phyloP scores from a whole-genome alignment of 176 grass and related monocot genomes.

The Hsuehochloa calcarea region DNA sequence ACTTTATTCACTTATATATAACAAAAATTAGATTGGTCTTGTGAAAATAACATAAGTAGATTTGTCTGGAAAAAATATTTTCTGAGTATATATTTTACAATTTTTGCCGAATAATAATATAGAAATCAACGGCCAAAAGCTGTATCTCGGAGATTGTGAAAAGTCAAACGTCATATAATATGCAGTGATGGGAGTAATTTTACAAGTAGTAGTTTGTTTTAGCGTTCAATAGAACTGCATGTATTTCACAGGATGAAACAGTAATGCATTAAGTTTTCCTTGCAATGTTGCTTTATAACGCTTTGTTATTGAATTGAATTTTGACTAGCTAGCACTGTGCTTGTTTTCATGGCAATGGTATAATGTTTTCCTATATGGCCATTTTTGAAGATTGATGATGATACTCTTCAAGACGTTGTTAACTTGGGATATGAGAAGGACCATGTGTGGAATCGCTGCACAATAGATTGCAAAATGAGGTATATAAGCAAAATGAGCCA shows the following conservation, averaged over 20 bases:
- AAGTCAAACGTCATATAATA: not conserved
- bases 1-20: constrained; percentile 13
- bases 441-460: constrained; percentile 73
- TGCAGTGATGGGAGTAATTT: not conserved
- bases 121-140: not conserved
- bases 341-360: constrained; percentile 3
- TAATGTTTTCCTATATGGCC: constrained; percentile 34
- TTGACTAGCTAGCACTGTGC: not conserved
- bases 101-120: constrained; percentile 4
- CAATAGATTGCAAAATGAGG: constrained; percentile 90
- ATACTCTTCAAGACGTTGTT: constrained; percentile 71
- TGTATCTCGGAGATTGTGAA: constrained; percentile 12
- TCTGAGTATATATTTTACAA: not conserved
- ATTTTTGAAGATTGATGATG: constrained; percentile 86
- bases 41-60: not conserved
- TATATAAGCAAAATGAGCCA: constrained; percentile 33
- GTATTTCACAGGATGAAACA: not conserved
- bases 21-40: not conserved
- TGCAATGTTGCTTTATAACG: not conserved
- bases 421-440: constrained; percentile 85
- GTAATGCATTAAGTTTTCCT: constrained; percentile 12
- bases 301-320: not conserved
- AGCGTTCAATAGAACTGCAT: not conserved
- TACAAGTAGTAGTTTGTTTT: constrained; percentile 6
- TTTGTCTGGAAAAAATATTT: constrained; percentile 14